Evolutionary conservation across 768 basidiomycete species (phyloP).

Genomic region (Postia placenta): DNA sequence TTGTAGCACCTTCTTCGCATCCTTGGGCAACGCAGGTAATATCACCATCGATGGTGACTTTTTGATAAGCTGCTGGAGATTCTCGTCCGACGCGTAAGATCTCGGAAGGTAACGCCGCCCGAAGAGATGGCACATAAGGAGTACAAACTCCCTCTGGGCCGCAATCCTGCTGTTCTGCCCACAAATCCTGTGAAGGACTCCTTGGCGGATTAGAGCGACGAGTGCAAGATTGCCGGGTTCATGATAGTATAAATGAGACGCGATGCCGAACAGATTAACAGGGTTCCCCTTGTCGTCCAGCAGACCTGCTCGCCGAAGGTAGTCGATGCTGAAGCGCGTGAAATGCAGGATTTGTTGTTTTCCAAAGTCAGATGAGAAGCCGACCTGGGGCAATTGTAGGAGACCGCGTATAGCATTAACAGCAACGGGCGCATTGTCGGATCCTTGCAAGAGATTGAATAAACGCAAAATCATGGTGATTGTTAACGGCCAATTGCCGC

Average conservation of each 20-base stretch:
- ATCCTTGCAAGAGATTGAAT: conserved; percentile 61
- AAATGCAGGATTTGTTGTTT: conserved; percentile 57
- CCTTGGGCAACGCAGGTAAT: conserved; percentile 41
- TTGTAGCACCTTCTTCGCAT: conserved; percentile 35
- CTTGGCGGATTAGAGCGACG: conserved; percentile 48
- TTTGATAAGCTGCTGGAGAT: conserved; percentile 28
- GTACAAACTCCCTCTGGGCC: conserved; percentile 45
- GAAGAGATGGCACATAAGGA: conserved; percentile 61
- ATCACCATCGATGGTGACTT: conserved; percentile 53
- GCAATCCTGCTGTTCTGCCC: conserved; percentile 27
- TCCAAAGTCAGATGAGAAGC: conserved; percentile 49
- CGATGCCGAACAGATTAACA: conserved; percentile 49
- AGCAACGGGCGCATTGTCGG: conserved; percentile 42
- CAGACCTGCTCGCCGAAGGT: conserved; percentile 51
- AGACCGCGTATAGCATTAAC: conserved; percentile 45
- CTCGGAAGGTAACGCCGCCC: conserved; percentile 49
- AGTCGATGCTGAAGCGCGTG: conserved; percentile 66
- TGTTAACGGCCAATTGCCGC: conserved; percentile 61
- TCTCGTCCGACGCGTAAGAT: conserved; percentile 33
- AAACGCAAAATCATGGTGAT: conserved; percentile 60
- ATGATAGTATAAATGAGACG: conserved; percentile 54
- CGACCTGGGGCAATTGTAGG: conserved; percentile 52
- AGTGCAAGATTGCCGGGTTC: conserved; percentile 70
- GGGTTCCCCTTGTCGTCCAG: conserved; percentile 49
- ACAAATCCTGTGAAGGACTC: conserved; percentile 55